These are phyloP conservation scores for Acacia crassicarpa DNA, from an alignment of 306 rosid species.

Conservation along the genomic window DNA sequence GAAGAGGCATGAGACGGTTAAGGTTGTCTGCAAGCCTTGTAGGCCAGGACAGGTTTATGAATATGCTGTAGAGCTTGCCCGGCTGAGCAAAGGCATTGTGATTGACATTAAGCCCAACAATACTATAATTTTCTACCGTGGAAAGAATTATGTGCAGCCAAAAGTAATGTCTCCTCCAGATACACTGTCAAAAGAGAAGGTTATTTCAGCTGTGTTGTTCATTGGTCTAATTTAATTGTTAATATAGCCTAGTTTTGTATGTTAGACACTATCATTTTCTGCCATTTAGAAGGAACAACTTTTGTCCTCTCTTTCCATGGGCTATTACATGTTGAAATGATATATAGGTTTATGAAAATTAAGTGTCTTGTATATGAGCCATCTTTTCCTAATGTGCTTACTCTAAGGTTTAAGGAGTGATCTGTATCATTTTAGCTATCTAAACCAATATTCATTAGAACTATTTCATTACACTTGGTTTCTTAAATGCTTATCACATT, in stretches of 20 bases:
- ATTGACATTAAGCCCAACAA: slow-evolving; percentile 75
- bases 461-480: not conserved
- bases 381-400: slow-evolving; percentile 27
- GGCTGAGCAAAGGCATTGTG: slow-evolving; percentile 89
- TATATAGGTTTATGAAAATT: not conserved
- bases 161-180: slow-evolving; percentile 76
- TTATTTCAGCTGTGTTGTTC: slow-evolving; percentile 32
- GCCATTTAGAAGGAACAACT: not conserved
- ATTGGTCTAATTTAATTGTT: not conserved
- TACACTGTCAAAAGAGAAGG: slow-evolving; percentile 86
- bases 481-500: slow-evolving; percentile 4
- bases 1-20: slow-evolving; percentile 92
- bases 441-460: slow-evolving; percentile 3
- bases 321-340: not conserved
- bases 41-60: slow-evolving; percentile 76
- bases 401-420: not conserved
- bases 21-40: slow-evolving; percentile 91
- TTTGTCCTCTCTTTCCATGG: not conserved
- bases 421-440: not conserved
- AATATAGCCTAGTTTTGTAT: not conserved
- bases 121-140: slow-evolving; percentile 69
- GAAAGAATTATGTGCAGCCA: slow-evolving; percentile 89
- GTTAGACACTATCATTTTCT: slow-evolving; percentile 1
- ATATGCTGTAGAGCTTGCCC: slow-evolving; percentile 82
- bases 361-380: slow-evolving; percentile 4